Evolutionary conservation across 441 rosid genomes (phyloP), one percentile per base, ranked within the genome.

Genomic region (Croton laevigatus): DNA sequence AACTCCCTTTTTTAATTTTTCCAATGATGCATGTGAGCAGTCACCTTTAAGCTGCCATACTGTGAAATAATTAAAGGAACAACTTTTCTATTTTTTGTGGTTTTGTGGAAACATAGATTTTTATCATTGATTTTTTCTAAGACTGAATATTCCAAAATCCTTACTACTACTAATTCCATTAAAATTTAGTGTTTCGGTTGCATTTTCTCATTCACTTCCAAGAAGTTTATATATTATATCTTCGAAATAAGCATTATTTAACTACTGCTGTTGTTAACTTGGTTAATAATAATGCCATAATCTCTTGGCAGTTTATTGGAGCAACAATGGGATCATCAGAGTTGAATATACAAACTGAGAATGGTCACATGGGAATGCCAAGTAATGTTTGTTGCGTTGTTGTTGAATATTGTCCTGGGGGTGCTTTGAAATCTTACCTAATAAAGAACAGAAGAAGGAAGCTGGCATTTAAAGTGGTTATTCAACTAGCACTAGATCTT

Each of bases 271-370:
- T n/a, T 17, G 48, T 58, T 11, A 58, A 27, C 65, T 46, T 66
- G 34, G 36, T 20, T 60, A 3, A n/a, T 42, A 45, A 58, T 37
- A 55, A 66, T 45, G 51, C 51, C 22, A 48, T 49, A 67, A 32
- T 58, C 58, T 44, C 19, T 65, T 59, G 66, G 75, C 89, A 92
- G 98, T 94, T 90, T 75, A 85, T 94, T 59, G 98, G 99, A 60
- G 99, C 99, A 6, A 85, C 91, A 71, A 89, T 92, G 84, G 99
- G 99, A 63, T 78, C 97, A 14, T 80, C 96, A 22, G 93, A 86
- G 12, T 71, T 89, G 65, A 86, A 85, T 74, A 73, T 91, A 76
- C 96, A 91, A 76, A 87, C 91, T 5, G 96, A 89, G 69, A 85
- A 84, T 79, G 97, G 95, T 68, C 89, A 84, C 65, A 78, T 88